A percentile compares a stretch with the other conserved stretches of the same genome.
These are phyloP conservation scores for Nepenthes gracilis DNA, from an alignment of 148 eudicot species.

Conservation along the genomic window DNA sequence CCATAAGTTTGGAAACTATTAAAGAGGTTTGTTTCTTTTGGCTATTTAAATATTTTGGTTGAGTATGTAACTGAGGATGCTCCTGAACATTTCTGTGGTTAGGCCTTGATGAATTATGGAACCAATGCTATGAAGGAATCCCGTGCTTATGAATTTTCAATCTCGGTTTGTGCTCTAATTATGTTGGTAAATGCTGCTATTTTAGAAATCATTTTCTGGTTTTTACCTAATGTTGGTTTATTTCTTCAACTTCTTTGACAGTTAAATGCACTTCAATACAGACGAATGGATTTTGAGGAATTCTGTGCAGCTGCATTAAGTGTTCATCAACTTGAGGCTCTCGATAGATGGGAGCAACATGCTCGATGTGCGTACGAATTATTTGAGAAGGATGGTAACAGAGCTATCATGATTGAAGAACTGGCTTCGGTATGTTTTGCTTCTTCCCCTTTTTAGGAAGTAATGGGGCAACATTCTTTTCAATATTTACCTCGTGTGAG, in stretches of 20 bases:
- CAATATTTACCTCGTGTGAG: not conserved
- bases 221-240: not conserved
- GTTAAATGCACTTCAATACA: constrained; percentile 76
- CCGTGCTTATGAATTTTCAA: constrained; percentile 63
- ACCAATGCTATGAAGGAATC: constrained; percentile 98
- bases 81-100: constrained; percentile 13
- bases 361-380: constrained; percentile 85
- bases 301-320: constrained; percentile 87
- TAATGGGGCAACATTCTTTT: not conserved
- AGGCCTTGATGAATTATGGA: constrained; percentile 82
- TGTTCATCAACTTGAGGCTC: constrained; percentile 87
- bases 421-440: constrained; percentile 66
- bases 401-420: constrained; percentile 81
- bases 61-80: not conserved
- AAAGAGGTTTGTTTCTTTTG: constrained; percentile 48
- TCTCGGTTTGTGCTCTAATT: constrained; percentile 42
- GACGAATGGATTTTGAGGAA: constrained; percentile 90
- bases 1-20: constrained; percentile 77
- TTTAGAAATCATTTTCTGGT: not conserved
- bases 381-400: constrained; percentile 90
- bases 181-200: not conserved
- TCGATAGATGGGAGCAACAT: constrained; percentile 91
- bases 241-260: constrained; percentile 13
- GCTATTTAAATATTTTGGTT: not conserved
- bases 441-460: not conserved